Percentiles rank a stretch among this genome's conserved stretches.
Evolutionary conservation across 2,329 filamentous ascomycete genomes (phyloP).

Genomic region (Aspergillus aculeatinus): DNA sequence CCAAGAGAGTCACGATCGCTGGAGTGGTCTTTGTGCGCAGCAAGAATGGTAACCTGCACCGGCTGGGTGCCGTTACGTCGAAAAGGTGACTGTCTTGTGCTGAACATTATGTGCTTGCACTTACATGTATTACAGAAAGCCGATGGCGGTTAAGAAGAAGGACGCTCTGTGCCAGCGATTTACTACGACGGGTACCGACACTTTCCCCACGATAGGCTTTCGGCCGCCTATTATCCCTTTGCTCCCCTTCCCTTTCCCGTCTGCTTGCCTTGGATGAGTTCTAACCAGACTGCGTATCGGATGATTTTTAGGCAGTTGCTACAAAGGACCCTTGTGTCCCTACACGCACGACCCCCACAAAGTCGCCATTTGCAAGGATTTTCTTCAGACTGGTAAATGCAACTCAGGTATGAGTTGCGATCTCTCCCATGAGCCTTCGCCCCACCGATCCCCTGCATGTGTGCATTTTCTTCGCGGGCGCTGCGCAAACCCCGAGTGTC

Average conservation of each 20-base stretch:
- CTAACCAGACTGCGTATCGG: slow-evolving; percentile 34
- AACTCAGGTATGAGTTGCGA: slow-evolving; percentile 76
- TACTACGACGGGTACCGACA: slow-evolving; percentile 54
- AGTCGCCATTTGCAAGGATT: slow-evolving; percentile 87
- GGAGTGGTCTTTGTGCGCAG: slow-evolving; percentile 82
- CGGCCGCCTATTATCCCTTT: slow-evolving; percentile 11
- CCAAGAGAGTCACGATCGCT: slow-evolving; percentile 69
- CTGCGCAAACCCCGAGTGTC: slow-evolving; percentile 83
- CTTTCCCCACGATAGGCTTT: slow-evolving; percentile 31
- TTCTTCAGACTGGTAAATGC: slow-evolving; percentile 77
- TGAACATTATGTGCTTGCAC: slow-evolving; percentile 13
- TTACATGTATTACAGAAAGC: slow-evolving; percentile 30
- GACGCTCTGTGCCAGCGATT: slow-evolving; percentile 70
- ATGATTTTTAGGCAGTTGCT: slow-evolving; percentile 72
- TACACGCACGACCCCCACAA: slow-evolving; percentile 82
- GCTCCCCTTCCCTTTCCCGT: slow-evolving; percentile 16
- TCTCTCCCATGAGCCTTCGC: slow-evolving; percentile 80
- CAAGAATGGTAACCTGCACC: slow-evolving; percentile 83
- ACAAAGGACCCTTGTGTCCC: slow-evolving; percentile 75
- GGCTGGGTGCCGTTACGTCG: slow-evolving; percentile 70
- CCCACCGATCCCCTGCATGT: slow-evolving; percentile 83
- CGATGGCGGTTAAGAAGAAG: slow-evolving; percentile 63
- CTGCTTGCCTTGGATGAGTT: slow-evolving; percentile 12
- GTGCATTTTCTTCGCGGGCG: slow-evolving; percentile 86
- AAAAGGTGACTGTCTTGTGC: slow-evolving; percentile 63